Conservation (phyloP, 331 rosid genomes). For the Pyracantha coccinea region DNA sequence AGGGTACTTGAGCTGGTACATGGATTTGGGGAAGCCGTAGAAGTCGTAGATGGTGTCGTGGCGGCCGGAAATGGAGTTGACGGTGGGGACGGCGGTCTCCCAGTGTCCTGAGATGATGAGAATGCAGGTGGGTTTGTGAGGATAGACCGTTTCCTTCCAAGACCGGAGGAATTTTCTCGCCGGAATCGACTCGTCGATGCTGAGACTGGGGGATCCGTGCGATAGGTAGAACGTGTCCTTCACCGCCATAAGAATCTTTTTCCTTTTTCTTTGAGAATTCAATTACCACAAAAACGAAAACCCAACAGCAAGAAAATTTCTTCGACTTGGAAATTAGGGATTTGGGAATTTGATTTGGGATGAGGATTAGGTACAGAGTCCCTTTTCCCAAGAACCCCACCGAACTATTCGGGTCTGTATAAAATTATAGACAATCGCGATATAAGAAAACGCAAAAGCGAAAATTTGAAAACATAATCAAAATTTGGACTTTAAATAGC, state of each 20-base stretch:
- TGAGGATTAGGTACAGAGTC: too few relatives aligned
- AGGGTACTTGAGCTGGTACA: constrained; percentile 77
- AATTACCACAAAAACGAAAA: too few relatives aligned
- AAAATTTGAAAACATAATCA: too few relatives aligned
- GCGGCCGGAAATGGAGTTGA: constrained; percentile 30
- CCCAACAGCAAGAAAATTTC: too few relatives aligned
- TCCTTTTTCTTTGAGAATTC: neutral
- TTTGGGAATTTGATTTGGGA: too few relatives aligned
- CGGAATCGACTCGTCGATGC: constrained; percentile 43
- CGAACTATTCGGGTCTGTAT: too few relatives aligned
- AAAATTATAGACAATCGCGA: too few relatives aligned
- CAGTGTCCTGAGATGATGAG: constrained; percentile 63
- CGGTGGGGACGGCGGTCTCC: constrained; percentile 56
- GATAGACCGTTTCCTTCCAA: constrained; percentile 30
- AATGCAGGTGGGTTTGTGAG: constrained; percentile 40
- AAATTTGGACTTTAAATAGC: too few relatives aligned
- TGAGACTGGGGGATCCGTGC: constrained; percentile 62
- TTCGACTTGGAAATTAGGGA: too few relatives aligned
- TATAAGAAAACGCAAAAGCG: too few relatives aligned
- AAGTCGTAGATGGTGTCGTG: constrained; percentile 74
- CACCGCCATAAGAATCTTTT: constrained; percentile 7
- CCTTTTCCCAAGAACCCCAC: too few relatives aligned
- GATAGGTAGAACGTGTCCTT: constrained; percentile 57
- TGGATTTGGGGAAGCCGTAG: constrained; percentile 52
- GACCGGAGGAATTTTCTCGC: constrained; percentile 45